Evolutionary conservation across 2,329 filamentous ascomycete genomes (phyloP).

Genomic region (Aspergillus jensenii): DNA sequence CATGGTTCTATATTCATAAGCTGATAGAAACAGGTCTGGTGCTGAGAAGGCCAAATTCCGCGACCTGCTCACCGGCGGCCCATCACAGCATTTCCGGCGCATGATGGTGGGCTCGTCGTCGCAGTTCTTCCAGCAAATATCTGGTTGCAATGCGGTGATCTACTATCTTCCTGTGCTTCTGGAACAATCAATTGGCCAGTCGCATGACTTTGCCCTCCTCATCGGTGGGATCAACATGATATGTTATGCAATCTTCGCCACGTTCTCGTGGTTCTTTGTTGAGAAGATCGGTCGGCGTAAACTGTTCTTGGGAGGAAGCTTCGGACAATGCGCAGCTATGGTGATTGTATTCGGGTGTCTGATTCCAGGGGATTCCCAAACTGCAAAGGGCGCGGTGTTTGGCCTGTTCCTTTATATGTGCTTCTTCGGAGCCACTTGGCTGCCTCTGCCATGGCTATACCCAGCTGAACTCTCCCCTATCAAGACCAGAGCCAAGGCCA

Average conservation of each 20-base stretch:
- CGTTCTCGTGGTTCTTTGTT: conserved; percentile 50
- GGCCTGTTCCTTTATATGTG: conserved; percentile 70
- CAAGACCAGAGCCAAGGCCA: conserved; percentile 57
- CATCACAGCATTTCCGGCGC: conserved; percentile 41
- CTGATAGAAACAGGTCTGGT: no score
- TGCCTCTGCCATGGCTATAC: conserved; percentile 61
- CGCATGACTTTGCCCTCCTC: conserved; percentile 47
- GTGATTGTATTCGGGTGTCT: conserved; percentile 41
- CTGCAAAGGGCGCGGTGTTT: conserved; percentile 48
- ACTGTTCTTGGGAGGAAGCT: conserved; percentile 40
- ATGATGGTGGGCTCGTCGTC: conserved; percentile 42
- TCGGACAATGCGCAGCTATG: conserved; percentile 41
- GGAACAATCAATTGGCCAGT: conserved; percentile 43
- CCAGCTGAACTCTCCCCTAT: conserved; percentile 55
- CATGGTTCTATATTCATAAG: conserved; percentile 1
- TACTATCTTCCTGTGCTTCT: conserved; percentile 53
- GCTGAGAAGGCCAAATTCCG: conserved; percentile 46
- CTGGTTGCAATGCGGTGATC: conserved; percentile 52
- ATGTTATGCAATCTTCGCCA: conserved; percentile 40
- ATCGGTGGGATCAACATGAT: conserved; percentile 56
- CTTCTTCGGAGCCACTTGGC: conserved; percentile 65
- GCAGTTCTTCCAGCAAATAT: conserved; percentile 50
- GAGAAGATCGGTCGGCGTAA: conserved; percentile 50
- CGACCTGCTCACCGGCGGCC: conserved; percentile 37
- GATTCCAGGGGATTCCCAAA: conserved; percentile 27